Percentiles rank a stretch among this genome's conserved stretches.
phyloP scores from a whole-genome alignment of 2,329 filamentous ascomycete species.

The Ophiostoma sp. region DNA sequence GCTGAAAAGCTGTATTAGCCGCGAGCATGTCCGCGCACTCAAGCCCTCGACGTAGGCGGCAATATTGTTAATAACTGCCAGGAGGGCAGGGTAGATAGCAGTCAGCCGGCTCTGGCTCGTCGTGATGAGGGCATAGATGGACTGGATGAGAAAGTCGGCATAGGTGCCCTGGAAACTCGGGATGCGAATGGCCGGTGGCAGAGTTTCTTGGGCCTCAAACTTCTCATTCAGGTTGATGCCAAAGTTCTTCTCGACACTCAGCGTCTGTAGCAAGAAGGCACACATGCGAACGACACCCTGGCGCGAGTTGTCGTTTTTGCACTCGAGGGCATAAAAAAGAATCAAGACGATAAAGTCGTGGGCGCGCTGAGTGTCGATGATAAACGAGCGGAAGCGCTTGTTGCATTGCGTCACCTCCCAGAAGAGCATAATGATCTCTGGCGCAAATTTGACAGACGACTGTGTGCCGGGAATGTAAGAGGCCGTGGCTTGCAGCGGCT shows the following conservation, averaged over 20 bases:
- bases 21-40: conserved; percentile 67
- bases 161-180: conserved; percentile 83
- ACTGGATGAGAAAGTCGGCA: conserved; percentile 91
- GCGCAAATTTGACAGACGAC: conserved; percentile 74
- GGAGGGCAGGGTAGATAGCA: conserved; percentile 82
- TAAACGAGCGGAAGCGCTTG: conserved; percentile 91
- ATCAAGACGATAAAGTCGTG: conserved; percentile 90
- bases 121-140: conserved; percentile 86
- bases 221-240: conserved; percentile 82
- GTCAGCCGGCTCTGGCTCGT: conserved; percentile 84
- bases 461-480: conserved; percentile 86
- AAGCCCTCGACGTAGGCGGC: conserved; percentile 76
- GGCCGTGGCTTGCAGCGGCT: conserved; percentile 80
- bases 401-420: conserved; percentile 98
- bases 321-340: conserved; percentile 87
- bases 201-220: conserved; percentile 82
- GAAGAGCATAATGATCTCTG: conserved; percentile 94
- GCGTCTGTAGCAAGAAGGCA: conserved; percentile 89
- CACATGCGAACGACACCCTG: conserved; percentile 95
- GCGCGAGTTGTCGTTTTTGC: conserved; percentile 77
- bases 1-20: conserved; percentile 78
- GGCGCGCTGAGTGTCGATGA: conserved; percentile 88
- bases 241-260: conserved; percentile 89
- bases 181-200: conserved; percentile 76
- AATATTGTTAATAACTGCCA: conserved; percentile 91